Evolutionary conservation across 345 rosid species (phyloP), one percentile per base, ranked within the genome.

Genomic region (Anastatica hierochuntica): DNA sequence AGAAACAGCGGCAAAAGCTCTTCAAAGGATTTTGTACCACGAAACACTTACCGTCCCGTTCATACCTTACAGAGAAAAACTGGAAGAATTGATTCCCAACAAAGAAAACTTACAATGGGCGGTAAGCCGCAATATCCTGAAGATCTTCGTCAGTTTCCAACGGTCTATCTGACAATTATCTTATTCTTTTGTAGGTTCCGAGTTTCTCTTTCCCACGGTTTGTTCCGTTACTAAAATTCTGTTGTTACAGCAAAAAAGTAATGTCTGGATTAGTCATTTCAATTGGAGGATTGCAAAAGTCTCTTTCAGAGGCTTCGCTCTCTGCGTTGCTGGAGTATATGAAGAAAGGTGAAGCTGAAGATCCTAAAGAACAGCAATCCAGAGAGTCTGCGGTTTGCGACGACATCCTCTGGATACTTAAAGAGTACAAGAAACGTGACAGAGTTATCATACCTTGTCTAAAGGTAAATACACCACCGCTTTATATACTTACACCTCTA

Each of bases 231-330:
- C 77, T 92, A 51, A 53, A 66, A 62, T 60, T 76, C 65, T 63
- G 64, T 68, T 81, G 88, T 46, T 88, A 82, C 57, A 85, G 98
- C 72, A 81, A 56, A 70, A 43, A 53, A 44, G 70, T 85, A 38
- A 61, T 85, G 57, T 87, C 88, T 44, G 98, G 98, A 20, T 76
- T 92, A 72, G 95, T 88, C 38, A 77, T 88, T 45, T 78, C 98
- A 20, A 69, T 74, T 53, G 98, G 98, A 54, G 98, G 96, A 16
- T 71, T 92, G 76, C 96, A 88, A 88, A 84, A 88, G 26, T 88
- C 90, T 26, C 76, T 88, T 64, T 69, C 79, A 63, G 77, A 81
- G 63, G 79, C 77, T 43, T 81, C 98, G 1, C 49, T 80, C 50
- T 70, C 74, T 8, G 88, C 95, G 19, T 72, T 88, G 53, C 36